A percentile compares a stretch with the other conserved stretches of the same genome.
Evolutionary conservation across 495 filamentous ascomycete species (phyloP).

Genomic region (Hypoxylon trugodes): DNA sequence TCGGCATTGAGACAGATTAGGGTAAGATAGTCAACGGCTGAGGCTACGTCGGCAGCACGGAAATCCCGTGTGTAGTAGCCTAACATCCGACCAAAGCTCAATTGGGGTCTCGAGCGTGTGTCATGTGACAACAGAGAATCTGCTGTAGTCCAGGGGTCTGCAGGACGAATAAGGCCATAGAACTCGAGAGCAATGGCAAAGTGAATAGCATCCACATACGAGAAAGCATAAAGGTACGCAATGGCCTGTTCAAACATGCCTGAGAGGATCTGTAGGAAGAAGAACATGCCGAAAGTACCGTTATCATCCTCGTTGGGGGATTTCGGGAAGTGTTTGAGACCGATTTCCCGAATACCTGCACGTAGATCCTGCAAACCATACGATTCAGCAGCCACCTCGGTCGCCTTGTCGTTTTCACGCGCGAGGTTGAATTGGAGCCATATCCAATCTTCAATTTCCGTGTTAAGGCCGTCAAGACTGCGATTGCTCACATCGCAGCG

Average conservation of each 20-base stretch:
- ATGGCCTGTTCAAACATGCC: constrained; percentile 97
- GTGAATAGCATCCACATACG: constrained; percentile 91
- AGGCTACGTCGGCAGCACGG: constrained; percentile 83
- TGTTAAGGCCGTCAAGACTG: constrained; percentile 79
- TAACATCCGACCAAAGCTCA: constrained; percentile 93
- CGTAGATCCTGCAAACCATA: constrained; percentile 90
- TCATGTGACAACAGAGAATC: constrained; percentile 74
- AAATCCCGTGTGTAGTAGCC: constrained; percentile 97
- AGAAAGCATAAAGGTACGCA: constrained; percentile 85
- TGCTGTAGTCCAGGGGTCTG: constrained; percentile 71
- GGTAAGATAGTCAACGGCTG: constrained; percentile 91
- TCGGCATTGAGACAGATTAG: constrained; percentile 94
- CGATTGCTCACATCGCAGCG: constrained; percentile 87
- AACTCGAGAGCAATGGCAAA: constrained; percentile 90
- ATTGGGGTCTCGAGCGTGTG: constrained; percentile 82
- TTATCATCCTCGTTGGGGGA: constrained; percentile 72
- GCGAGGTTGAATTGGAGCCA: constrained; percentile 96
- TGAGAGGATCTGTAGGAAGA: constrained; percentile 86
- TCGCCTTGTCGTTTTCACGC: constrained; percentile 80
- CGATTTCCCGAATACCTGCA: constrained; percentile 84
- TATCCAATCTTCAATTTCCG: constrained; percentile 91
- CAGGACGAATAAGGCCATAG: constrained; percentile 89
- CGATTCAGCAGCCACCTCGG: constrained; percentile 85
- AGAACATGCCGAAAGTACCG: constrained; percentile 86
- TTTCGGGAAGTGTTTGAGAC: constrained; percentile 81